These are phyloP conservation scores for Thelonectria rubi DNA, from an alignment of 2,329 filamentous ascomycete genomes.

Conservation along the genomic window DNA sequence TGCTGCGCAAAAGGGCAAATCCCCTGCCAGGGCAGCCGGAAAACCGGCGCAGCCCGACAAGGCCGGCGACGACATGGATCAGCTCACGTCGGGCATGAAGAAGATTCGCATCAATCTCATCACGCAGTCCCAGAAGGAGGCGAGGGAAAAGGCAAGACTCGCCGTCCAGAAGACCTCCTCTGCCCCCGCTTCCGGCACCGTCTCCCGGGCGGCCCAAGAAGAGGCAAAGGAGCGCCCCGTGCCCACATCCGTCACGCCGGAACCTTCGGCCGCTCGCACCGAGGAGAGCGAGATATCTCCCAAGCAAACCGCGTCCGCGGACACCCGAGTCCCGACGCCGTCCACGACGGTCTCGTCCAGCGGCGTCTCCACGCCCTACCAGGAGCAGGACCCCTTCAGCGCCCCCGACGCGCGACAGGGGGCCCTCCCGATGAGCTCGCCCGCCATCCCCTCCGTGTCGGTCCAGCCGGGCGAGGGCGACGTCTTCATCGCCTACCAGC, in stretches of 20 bases:
- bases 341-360: slow-evolving; percentile 40
- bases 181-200: slow-evolving; percentile 12
- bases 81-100: slow-evolving; percentile 66
- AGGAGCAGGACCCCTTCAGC: slow-evolving; percentile 36
- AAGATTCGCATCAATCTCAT: slow-evolving; percentile 71
- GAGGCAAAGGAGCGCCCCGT: slow-evolving; percentile 6
- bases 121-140: slow-evolving; percentile 66
- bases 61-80: slow-evolving; percentile 57
- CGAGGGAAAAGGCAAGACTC: slow-evolving; percentile 51
- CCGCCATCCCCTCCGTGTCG: slow-evolving; percentile 40
- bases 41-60: slow-evolving; percentile 27
- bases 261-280: neutral
- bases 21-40: slow-evolving; percentile 22
- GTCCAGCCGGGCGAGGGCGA: slow-evolving; percentile 46
- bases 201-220: neutral
- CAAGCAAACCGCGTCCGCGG: slow-evolving; percentile 20
- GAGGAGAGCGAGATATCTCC: slow-evolving; percentile 26
- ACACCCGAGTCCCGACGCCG: slow-evolving; percentile 30
- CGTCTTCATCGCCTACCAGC: slow-evolving; percentile 64
- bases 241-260: slow-evolving; percentile 13
- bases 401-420: slow-evolving; percentile 37
- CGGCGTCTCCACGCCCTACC: slow-evolving; percentile 38
- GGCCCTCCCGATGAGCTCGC: slow-evolving; percentile 44
- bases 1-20: slow-evolving; percentile 26
- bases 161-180: slow-evolving; percentile 35